Evolutionary conservation across 192 early-diverging fungal species (phyloP), one percentile per base, ranked within the genome.

Genomic region (Coemansia sp.): DNA sequence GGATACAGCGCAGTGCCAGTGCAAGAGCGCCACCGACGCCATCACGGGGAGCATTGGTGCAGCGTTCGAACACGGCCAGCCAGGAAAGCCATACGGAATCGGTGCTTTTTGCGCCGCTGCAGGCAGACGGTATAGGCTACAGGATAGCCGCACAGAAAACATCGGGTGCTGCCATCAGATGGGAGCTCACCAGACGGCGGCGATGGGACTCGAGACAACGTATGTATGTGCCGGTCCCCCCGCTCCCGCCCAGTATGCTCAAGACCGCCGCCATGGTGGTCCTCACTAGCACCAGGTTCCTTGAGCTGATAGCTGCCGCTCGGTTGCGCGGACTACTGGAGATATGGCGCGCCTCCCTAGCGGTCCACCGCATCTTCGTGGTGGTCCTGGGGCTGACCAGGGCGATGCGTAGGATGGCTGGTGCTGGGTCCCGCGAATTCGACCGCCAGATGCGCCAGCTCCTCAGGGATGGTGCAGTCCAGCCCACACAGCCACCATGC

Each of bases 361-460:
- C 60, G 1, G 64, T 67, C 17, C 42, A 5, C 5, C 50, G 65
- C 0, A 25, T 79, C 29, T 41, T 65, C 37, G 71, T 79, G 3
- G 61, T 59, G 5, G 71, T 79, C 7, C 25, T 79, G 11, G 76
- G 76, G 10, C 57, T 79, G 64, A 67, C 67, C 45, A 55, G 54
- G 14, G 29, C 37, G 15, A 29, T 70, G 22, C 48, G 57, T 2
- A 59, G 28, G 19, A 50, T 63, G 30, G 63, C 66, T 0, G 59
- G 42, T 11, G 50, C 36, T 4, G 76, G 66, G 17, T 62, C 71
- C 11, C 59, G 67, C 2, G 75, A 69, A 40, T 79, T 79, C 67
- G 75, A 62, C 2, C 59, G 70, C 19, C 66, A 69, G 56, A 62
- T 79, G 65, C 75, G 75, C 23, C 9, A 22, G n/a, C 36, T 56